Percentiles rank a stretch among this genome's conserved stretches.
These are phyloP conservation scores for Exophiala xenobiotica DNA, from an alignment of 2,329 filamentous ascomycete species.

Conservation along the genomic window DNA sequence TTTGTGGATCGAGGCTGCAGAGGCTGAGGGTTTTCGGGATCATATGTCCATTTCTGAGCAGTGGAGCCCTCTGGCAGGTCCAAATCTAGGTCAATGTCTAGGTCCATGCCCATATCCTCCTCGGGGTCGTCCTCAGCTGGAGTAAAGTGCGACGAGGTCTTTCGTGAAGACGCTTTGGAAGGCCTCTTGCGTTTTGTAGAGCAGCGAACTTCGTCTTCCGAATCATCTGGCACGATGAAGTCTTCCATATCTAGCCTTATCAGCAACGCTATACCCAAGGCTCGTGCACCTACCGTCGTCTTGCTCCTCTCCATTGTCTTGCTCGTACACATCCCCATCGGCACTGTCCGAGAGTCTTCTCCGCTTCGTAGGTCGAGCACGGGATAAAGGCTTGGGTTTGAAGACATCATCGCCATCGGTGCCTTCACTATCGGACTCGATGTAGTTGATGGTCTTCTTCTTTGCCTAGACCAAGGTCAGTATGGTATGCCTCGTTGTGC, in stretches of 20 bases:
- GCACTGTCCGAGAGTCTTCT: conserved; percentile 65
- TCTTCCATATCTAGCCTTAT: conserved; percentile 68
- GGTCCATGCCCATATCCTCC: conserved; percentile 52
- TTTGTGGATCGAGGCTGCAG: conserved; percentile 48
- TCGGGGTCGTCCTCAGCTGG: conserved; percentile 38
- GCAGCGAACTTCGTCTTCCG: conserved; percentile 63
- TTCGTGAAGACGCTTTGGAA: conserved; percentile 37
- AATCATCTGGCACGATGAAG: conserved; percentile 85
- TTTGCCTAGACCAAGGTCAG: conserved; percentile 57
- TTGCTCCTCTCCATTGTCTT: conserved; percentile 58
- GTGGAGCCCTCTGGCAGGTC: conserved; percentile 65
- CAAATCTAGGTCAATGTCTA: conserved; percentile 49
- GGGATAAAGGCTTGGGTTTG: conserved; percentile 50
- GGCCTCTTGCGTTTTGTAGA: conserved; percentile 71
- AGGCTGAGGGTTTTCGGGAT: conserved; percentile 58
- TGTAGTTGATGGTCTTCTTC: conserved; percentile 70
- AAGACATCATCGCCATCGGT: conserved; percentile 70
- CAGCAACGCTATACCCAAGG: not conserved
- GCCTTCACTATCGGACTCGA: conserved; percentile 76
- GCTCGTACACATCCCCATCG: conserved; percentile 68
- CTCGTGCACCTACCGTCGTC: conserved; percentile 39
- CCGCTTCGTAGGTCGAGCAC: conserved; percentile 52
- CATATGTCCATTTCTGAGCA: conserved; percentile 77
- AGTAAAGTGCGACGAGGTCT: conserved; percentile 45
- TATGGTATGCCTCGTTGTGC: too few species aligned